Base-by-base conservation (phyloP, 2,329 filamentous ascomycete species). In the Monilinia laxa region DNA sequence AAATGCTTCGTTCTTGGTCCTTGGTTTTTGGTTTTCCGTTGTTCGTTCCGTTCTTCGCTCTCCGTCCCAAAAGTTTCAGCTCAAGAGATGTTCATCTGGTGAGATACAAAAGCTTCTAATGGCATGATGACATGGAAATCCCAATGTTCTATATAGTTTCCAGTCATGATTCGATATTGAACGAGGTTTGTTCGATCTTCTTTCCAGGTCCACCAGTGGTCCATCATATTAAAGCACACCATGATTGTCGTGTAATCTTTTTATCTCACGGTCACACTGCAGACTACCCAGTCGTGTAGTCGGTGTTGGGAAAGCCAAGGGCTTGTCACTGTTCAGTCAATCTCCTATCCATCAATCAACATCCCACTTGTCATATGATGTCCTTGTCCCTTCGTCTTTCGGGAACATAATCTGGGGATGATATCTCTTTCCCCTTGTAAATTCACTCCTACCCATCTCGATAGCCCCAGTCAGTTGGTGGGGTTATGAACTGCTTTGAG, bases 241-340 rank as follows among this genome's bases (percentile, higher is more conserved):
- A 3, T 28, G 28, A n/a, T 28, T 38, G 38, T 38, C 38, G 38
- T 9, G 38, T 38, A 28, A 28, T 28, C 28, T 28, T 28, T 85
- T 49, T 49, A 49, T 49, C 45, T 20, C 7, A 49, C 7, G 20
- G 45, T 49, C 1, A n/a, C 45, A 49, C 45, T n/a, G 20, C 45
- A 49, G 45, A n/a, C 45, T n/a, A 10, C 10, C 28, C 4, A 28
- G 28, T 28, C 3, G 4, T n/a, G 20, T 49, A 49, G 0, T 49
- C 45, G 45, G 45, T 49, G 45, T 9, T 6, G 18, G 18, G 18
- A 47, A n/a, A 49, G 45, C 7, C 20, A n/a, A 49, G 45, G 45
- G 42, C 14, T 7, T 45, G 1, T 10, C n/a, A 10, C 45, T n/a
- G 7, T 6, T 20, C 4, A 9, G n/a, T 49, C 1, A 1, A n/a